Percentiles rank a stretch among this genome's conserved stretches.
Evolutionary conservation across 805 yeast species (phyloP).

Genomic region (Starmerella etchellsii): DNA sequence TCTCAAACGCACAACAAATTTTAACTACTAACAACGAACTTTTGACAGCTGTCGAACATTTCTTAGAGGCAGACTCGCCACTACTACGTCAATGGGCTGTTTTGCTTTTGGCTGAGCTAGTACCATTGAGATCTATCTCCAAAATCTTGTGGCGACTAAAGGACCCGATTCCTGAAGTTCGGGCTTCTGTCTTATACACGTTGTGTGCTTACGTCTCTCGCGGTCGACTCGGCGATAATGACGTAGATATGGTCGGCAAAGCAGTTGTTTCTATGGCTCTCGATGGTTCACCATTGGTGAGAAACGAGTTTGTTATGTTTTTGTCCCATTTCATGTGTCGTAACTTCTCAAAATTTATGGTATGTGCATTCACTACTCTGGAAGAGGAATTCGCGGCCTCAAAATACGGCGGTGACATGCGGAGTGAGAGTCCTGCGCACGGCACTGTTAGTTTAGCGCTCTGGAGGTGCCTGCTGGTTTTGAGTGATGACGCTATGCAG

Average conservation of each 20-base stretch:
- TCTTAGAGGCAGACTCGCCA: constrained; percentile 65
- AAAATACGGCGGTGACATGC: constrained; percentile 44
- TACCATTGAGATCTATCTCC: constrained; percentile 20
- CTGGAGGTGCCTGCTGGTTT: constrained; percentile 72
- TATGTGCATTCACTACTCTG: constrained; percentile 73
- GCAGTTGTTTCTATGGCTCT: constrained; percentile 54
- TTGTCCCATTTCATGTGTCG: constrained; percentile 60
- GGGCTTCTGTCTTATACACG: constrained; percentile 70
- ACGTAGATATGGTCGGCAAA: constrained; percentile 36
- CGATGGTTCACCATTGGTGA: constrained; percentile 81
- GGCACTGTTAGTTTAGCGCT: constrained; percentile 75
- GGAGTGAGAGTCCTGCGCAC: constrained; percentile 63
- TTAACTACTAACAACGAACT: constrained; percentile 59
- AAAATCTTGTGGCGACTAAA: constrained; percentile 45
- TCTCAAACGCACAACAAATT: constrained; percentile 63
- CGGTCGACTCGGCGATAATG: constrained; percentile 33
- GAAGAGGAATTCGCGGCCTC: constrained; percentile 59
- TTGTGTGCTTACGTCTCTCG: constrained; percentile 41
- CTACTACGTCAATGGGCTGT: constrained; percentile 86
- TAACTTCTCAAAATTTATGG: constrained; percentile 62
- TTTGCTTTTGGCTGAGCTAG: constrained; percentile 26
- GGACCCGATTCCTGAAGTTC: constrained; percentile 91
- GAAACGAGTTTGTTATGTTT: constrained; percentile 71
- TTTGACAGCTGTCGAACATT: constrained; percentile 45
- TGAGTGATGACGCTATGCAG: constrained; percentile 77